Evolutionary conservation across 352 stramenopile species (phyloP).

Genomic region (Peronospora destructor): DNA sequence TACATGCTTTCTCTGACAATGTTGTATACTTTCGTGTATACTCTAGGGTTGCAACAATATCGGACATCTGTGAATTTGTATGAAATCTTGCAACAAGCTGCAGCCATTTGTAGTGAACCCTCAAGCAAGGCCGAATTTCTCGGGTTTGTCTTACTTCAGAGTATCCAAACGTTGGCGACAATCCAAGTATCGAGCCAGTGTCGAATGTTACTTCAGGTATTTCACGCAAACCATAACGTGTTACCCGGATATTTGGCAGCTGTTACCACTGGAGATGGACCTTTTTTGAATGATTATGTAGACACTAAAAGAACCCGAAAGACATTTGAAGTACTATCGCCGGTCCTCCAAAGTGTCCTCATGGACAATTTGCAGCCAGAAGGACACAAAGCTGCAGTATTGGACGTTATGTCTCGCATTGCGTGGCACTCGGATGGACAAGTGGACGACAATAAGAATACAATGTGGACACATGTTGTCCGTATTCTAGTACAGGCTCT

Average conservation of each 20-base stretch:
- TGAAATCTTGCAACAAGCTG: slow-evolving; percentile 31
- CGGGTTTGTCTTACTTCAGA: slow-evolving; percentile 34
- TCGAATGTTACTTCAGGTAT: slow-evolving; percentile 29
- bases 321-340: slow-evolving; percentile 25
- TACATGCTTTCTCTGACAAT: not conserved
- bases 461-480: slow-evolving; percentile 6
- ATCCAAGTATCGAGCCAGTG: slow-evolving; percentile 3
- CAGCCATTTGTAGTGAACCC: slow-evolving; percentile 38
- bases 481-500: slow-evolving; percentile 32
- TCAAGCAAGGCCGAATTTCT: slow-evolving; percentile 45
- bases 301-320: not conserved
- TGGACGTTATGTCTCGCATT: slow-evolving; percentile 36
- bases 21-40: slow-evolving; percentile 4
- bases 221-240: slow-evolving; percentile 35
- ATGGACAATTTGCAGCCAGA: slow-evolving; percentile 14
- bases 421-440: slow-evolving; percentile 34
- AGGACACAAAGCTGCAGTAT: slow-evolving; percentile 24
- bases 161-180: slow-evolving; percentile 14
- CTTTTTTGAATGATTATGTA: not conserved
- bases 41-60: slow-evolving; percentile 16
- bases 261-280: slow-evolving; percentile 16
- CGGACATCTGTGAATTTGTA: slow-evolving; percentile 6
- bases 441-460: not conserved
- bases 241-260: slow-evolving; percentile 37
- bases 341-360: slow-evolving; percentile 35